These are phyloP conservation scores for Trichocladium uniseriatum DNA, from an alignment of 495 filamentous ascomycete species.

Conservation along the genomic window DNA sequence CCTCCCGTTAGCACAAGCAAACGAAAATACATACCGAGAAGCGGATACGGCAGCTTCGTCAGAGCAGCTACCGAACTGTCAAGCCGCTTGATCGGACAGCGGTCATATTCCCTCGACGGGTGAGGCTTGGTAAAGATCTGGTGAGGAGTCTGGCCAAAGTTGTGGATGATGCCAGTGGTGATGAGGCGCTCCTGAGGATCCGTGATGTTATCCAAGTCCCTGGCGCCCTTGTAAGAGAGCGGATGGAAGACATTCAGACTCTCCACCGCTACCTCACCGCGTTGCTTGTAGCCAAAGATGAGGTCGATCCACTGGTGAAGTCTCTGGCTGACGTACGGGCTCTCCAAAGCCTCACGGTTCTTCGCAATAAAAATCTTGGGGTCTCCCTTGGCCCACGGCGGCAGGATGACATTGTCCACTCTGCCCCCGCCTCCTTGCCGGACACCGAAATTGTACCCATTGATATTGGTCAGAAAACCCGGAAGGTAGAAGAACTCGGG, in stretches of 20 bases:
- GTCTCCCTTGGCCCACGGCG: slow-evolving; percentile 95
- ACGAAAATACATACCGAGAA: slow-evolving; percentile 44
- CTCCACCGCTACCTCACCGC: slow-evolving; percentile 85
- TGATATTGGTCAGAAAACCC: slow-evolving; percentile 85
- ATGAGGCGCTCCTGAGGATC: slow-evolving; percentile 77
- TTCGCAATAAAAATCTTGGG: slow-evolving; percentile 93
- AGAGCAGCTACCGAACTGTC: slow-evolving; percentile 71
- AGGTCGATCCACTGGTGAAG: slow-evolving; percentile 95
- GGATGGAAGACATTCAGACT: slow-evolving; percentile 93
- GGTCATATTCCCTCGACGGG: slow-evolving; percentile 56
- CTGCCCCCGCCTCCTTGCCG: slow-evolving; percentile 68
- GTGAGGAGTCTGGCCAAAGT: slow-evolving; percentile 94
- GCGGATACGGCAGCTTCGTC: slow-evolving; percentile 69
- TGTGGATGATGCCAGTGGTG: slow-evolving; percentile 93
- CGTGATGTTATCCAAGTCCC: slow-evolving; percentile 82
- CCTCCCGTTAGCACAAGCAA: neutral
- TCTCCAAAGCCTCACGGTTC: slow-evolving; percentile 88
- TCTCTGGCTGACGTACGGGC: slow-evolving; percentile 81
- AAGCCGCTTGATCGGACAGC: slow-evolving; percentile 53
- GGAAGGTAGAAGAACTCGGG: slow-evolving; percentile 97
- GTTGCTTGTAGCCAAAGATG: slow-evolving; percentile 90
- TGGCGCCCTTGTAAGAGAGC: slow-evolving; percentile 86
- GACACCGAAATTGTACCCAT: slow-evolving; percentile 84
- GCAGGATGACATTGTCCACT: slow-evolving; percentile 77
- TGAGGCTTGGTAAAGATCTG: slow-evolving; percentile 84